Conservation (phyloP, 306 rosid species). For the Vigna hirtella region DNA sequence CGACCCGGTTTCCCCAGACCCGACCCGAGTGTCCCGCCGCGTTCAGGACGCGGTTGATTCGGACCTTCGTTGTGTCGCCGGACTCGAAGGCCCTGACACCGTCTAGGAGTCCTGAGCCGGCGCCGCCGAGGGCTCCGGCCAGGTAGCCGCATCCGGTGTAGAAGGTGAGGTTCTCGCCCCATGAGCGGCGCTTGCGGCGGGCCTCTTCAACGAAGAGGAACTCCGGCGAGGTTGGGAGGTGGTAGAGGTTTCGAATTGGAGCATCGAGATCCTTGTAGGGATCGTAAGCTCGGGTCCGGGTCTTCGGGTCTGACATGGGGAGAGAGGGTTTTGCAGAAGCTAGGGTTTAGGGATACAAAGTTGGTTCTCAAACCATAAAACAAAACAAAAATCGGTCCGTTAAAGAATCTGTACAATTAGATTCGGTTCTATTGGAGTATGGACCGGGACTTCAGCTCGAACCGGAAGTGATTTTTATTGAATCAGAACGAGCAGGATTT, state of each 20-base stretch:
- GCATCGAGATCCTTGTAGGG: conserved; percentile 84
- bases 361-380: no score
- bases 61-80: conserved; percentile 80
- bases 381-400: no score
- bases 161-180: conserved; percentile 96
- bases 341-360: no score
- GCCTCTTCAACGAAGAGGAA: conserved; percentile 92
- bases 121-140: conserved; percentile 77
- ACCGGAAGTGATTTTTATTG: no score
- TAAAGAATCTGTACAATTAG: no score
- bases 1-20: conserved; percentile 84
- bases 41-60: conserved; percentile 77
- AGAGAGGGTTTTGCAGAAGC: conserved; percentile 15
- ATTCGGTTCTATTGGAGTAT: no score
- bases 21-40: conserved; percentile 89
- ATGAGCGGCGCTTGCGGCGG: conserved; percentile 78
- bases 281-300: conserved; percentile 67
- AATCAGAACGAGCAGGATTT: no score
- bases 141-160: conserved; percentile 91
- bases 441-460: no score
- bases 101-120: conserved; percentile 59
- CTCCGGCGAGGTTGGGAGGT: conserved; percentile 88
- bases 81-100: conserved; percentile 83
- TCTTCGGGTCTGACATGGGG: conserved; percentile 37
- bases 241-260: conserved; percentile 65